Conservation (phyloP, 441 rosid genomes). For the Syzygium malaccense region DNA sequence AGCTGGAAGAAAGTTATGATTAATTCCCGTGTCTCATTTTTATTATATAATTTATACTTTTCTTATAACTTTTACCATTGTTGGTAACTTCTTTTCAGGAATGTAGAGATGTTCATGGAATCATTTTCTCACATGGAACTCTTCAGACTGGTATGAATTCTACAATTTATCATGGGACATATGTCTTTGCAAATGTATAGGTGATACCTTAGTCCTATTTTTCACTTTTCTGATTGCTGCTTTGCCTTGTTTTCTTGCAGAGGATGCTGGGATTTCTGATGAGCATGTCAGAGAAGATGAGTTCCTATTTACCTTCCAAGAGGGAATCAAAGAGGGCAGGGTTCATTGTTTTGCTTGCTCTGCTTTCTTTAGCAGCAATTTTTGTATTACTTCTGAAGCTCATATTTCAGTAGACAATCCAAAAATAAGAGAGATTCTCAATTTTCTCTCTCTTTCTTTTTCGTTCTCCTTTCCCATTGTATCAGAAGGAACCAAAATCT, state of each 20-base stretch:
- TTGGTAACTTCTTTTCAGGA: slow-evolving; percentile 23
- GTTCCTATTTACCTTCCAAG: slow-evolving; percentile 7
- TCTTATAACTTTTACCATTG: neutral
- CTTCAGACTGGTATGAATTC: slow-evolving; percentile 35
- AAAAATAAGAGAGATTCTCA: neutral
- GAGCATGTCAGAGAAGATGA: slow-evolving; percentile 23
- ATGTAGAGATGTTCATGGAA: slow-evolving; percentile 74
- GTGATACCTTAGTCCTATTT: neutral
- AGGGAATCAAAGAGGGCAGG: slow-evolving; percentile 11
- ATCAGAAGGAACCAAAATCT: neutral
- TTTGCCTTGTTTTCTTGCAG: slow-evolving; percentile 11
- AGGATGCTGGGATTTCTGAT: slow-evolving; percentile 17
- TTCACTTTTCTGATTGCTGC: neutral
- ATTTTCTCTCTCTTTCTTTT: neutral
- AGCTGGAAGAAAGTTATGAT: neutral
- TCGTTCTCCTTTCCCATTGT: neutral
- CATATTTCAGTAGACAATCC: neutral
- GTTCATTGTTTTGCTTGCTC: neutral
- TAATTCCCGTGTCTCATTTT: neutral
- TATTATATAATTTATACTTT: neutral
- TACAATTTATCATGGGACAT: neutral
- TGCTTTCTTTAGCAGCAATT: slow-evolving; percentile 14
- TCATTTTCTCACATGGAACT: slow-evolving; percentile 55
- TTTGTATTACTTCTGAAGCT: neutral
- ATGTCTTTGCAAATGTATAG: neutral